Evolutionary conservation across 352 stramenopile genomes (phyloP), one percentile per base, ranked within the genome.

Genomic region (Pythium sp.): DNA sequence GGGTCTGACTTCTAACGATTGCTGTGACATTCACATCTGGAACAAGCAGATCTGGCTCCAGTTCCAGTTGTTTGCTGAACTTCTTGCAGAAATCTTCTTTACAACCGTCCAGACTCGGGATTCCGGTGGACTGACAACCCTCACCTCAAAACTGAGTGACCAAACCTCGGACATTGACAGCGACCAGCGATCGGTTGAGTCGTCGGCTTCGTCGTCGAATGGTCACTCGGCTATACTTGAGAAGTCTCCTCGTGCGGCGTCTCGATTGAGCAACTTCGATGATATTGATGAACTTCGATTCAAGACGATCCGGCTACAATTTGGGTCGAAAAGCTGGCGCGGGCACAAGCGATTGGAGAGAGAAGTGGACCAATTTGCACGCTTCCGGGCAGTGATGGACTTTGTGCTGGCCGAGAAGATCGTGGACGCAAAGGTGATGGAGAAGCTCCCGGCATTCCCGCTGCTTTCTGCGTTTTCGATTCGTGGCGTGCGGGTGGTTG

Each of bases 11-110:
- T 51, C 20, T 51, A 22, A 22, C 18, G 41, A 56, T n/a, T 61
- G 12, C 24, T 59, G 22, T 59, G n/a, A 20, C 30, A 46, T 24
- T 51, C 6, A 24, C 18, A 20, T n/a, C 20, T 47, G 55, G 55
- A 14, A 57, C 28, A 58, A 7, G 18, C 64, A 93, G 85, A 91
- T 91, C 47, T 93, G 82, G 83, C 58, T 92, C 4, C 86, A 93
- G 61, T 93, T 93, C 55, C 79, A 92, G 58, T 47, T 89, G 24
- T 93, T 92, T 43, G 75, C 79, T 0, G 86, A 93, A 41, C 68
- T 88, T 30, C 53, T 92, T 14, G 84, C 83, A 0, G 86, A 91
- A 36, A 81, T 93, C 41, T 87, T 85, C 64, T 88, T 91, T 24
- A 73, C 73, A 8, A 80, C 71, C 0, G 71, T 83, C 2, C 82